phyloP scores from a whole-genome alignment of 2,329 filamentous ascomycete species.

The Ophiocordyceps camponoti-saundersi region DNA sequence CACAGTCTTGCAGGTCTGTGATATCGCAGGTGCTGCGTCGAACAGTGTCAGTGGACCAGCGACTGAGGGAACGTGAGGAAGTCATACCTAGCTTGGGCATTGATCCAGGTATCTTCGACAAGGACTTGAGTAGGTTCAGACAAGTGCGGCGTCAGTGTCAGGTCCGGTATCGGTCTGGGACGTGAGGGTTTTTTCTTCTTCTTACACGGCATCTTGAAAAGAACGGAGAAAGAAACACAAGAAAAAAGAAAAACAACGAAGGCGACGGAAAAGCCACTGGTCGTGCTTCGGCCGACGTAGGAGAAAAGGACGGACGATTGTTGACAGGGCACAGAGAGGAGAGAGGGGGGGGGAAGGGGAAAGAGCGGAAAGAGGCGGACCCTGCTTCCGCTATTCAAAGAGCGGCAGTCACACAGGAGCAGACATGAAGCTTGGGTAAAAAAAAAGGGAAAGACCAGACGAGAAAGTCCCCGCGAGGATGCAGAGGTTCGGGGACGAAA shows the following conservation, averaged over 20 bases:
- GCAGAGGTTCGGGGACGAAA: no score
- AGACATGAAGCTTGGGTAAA: no score
- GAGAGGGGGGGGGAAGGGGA: neutral
- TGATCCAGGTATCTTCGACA: conserved; percentile 21
- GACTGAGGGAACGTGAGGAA: conserved; percentile 1
- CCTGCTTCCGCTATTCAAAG: no score
- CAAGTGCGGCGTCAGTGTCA: neutral
- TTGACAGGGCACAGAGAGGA: neutral
- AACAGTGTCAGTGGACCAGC: conserved; percentile 6
- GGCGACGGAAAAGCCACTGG: neutral
- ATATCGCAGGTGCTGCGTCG: conserved; percentile 38
- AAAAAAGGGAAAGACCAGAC: no score
- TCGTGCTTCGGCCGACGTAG: neutral
- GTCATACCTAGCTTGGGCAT: conserved; percentile 19
- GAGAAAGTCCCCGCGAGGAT: no score
- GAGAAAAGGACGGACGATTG: neutral
- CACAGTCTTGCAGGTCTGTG: conserved; percentile 53
- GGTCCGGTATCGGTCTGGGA: neutral
- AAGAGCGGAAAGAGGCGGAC: no score
- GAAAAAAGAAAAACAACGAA: neutral
- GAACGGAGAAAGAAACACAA: conserved; percentile 9
- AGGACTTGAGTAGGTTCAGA: conserved; percentile 11
- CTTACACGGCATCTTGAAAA: conserved; percentile 20
- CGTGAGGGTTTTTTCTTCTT: neutral
- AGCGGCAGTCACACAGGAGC: no score